Evolutionary conservation across 2,329 filamentous ascomycete species (phyloP).

Genomic region (Cladophialophora carrionii): DNA sequence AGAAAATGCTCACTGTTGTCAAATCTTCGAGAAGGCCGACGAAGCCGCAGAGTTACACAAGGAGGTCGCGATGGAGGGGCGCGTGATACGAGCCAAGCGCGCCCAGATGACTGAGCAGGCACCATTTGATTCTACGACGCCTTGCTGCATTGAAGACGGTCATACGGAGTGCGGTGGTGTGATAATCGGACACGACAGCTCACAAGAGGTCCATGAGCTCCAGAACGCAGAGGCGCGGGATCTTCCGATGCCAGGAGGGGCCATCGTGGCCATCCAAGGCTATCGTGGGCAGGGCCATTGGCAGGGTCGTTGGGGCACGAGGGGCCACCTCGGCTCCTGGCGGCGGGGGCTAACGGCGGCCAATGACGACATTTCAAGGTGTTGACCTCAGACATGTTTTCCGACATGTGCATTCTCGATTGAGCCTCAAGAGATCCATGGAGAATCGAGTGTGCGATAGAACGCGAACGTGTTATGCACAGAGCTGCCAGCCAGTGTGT

Average conservation of each 20-base stretch:
- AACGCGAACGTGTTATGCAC: background rate
- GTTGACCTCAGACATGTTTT: background rate
- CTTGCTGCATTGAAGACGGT: background rate
- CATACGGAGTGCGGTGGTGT: background rate
- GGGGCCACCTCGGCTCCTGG: background rate
- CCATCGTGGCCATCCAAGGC: background rate
- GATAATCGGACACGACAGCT: background rate
- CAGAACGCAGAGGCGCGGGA: background rate
- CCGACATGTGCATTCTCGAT: background rate
- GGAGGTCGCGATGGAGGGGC: slow-evolving; percentile 11
- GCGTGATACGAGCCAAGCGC: slow-evolving; percentile 10
- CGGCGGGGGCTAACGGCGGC: background rate
- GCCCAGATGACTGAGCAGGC: background rate
- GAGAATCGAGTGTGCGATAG: background rate
- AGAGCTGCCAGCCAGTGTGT: background rate
- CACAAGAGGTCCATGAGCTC: background rate
- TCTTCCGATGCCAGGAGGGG: background rate
- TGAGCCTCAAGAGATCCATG: background rate
- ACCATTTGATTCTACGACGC: slow-evolving; percentile 1
- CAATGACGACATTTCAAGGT: background rate
- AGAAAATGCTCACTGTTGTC: background rate
- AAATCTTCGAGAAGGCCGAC: background rate
- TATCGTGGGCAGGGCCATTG: background rate
- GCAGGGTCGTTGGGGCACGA: background rate
- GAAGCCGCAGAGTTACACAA: slow-evolving; percentile 15